Conservation (phyloP, 768 basidiomycete genomes). For the Phylloporus arenicola region DNA sequence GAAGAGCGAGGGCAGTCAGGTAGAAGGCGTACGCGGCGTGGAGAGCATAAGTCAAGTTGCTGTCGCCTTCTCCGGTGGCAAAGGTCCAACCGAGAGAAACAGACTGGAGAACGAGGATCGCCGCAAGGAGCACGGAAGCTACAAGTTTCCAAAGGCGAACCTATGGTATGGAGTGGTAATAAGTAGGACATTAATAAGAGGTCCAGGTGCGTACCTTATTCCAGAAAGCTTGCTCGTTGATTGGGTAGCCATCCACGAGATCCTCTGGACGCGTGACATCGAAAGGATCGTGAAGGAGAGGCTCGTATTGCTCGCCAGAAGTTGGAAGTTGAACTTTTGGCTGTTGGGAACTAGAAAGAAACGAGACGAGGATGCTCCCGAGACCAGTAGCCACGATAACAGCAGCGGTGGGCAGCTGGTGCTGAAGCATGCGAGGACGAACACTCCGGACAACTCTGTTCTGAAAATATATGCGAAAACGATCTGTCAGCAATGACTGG, state of each 20-base stretch:
- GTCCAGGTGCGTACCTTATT: slow-evolving; percentile 34
- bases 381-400: slow-evolving; percentile 40
- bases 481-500: background rate
- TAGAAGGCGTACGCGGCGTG: slow-evolving; percentile 57
- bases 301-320: slow-evolving; percentile 19
- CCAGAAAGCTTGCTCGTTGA: slow-evolving; percentile 60
- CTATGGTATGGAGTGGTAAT: slow-evolving; percentile 31
- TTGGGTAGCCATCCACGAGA: slow-evolving; percentile 57
- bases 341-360: slow-evolving; percentile 36
- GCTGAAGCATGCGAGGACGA: slow-evolving; percentile 45
- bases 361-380: slow-evolving; percentile 41
- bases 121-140: slow-evolving; percentile 41
- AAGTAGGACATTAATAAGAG: background rate
- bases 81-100: slow-evolving; percentile 49
- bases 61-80: slow-evolving; percentile 21
- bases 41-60: slow-evolving; percentile 38
- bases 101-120: slow-evolving; percentile 46
- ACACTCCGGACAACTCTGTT: background rate
- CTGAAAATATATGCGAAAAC: background rate
- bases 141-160: slow-evolving; percentile 55
- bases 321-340: slow-evolving; percentile 50
- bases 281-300: slow-evolving; percentile 49
- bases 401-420: slow-evolving; percentile 52
- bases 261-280: slow-evolving; percentile 73
- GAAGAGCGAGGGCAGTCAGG: slow-evolving; percentile 44